Evolutionary conservation across 2,329 filamentous ascomycete genomes (phyloP), one percentile per base, ranked within the genome.

Genomic region (Aspergillus neoniger): DNA sequence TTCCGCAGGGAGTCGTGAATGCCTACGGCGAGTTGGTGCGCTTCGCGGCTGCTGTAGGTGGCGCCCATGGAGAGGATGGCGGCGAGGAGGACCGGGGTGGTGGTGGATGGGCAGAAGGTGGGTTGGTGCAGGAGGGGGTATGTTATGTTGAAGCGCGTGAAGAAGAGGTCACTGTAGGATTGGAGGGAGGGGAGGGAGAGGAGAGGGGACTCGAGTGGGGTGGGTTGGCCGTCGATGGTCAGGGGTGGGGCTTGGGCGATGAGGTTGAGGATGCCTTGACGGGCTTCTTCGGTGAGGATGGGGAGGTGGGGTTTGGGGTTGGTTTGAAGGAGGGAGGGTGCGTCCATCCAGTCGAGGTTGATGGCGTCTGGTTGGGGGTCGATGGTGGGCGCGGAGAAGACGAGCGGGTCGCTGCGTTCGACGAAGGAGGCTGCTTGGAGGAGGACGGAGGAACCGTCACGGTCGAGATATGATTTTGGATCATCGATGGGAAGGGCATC

Each of bases 1-100:
- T 84, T 82, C 8, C 85, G 78, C 5, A 88, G 77, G 1, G 84
- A 80, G 66, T 88, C 85, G 64, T 88, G 85, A 10, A 88, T 84
- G 60, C 84, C 86, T 0, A 88, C 84, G 6, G 85, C 85, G 2
- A 88, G 74, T 54, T 86, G 81, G 64, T 88, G 86, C 0, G 83
- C 80, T 41, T 84, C 82, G 57, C 86, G 86, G 55, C 80, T 82
- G 10, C 81, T 80, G 64, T 88, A 88, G 0, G 86, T 88, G 0
- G 86, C 86, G 0, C 86, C 86, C n/a, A 88, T 79, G 2, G 86
- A 76, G 2, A 88, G 64, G 0, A 88, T 78, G 0, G 85, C 81
- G 0, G 83, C 73, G 0, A 88, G 74, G 0, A 87, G 75, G 0
- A 87, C 71, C 0, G 84, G 77, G 25, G 88, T 82, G 0, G 80